Conservation (phyloP, 2,329 filamentous ascomycete genomes). For the Aspergillus flavus region DNA sequence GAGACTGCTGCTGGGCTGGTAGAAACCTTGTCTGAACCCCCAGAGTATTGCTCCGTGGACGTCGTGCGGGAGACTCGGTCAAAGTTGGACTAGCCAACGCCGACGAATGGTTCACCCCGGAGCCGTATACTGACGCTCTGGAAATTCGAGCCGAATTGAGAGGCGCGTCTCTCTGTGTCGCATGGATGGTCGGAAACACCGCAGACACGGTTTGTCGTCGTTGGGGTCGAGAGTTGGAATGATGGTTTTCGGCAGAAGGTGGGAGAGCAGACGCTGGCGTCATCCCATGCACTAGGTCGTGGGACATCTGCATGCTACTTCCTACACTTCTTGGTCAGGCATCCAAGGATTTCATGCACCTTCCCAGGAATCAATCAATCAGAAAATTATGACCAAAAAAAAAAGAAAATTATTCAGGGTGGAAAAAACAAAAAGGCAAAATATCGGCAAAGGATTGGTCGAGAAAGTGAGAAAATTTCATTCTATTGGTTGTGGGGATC, state of each 20-base stretch:
- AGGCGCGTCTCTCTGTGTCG: conserved; percentile 6
- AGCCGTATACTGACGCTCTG: not conserved
- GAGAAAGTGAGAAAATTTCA: conserved; percentile 9
- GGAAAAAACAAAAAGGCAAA: not conserved
- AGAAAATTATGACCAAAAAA: not conserved
- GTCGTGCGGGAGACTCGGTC: conserved; percentile 9
- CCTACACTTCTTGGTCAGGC: conserved; percentile 18
- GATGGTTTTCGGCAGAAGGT: conserved; percentile 9
- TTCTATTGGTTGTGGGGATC: conserved; percentile 17
- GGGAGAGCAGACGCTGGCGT: conserved; percentile 7
- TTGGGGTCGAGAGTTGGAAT: conserved; percentile 11
- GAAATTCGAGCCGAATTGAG: not conserved
- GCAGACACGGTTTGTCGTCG: conserved; percentile 26
- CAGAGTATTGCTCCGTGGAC: not conserved
- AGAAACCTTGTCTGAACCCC: conserved; percentile 4
- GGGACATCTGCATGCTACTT: conserved; percentile 20
- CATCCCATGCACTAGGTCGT: conserved; percentile 18
- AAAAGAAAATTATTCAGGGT: not conserved
- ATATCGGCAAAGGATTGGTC: conserved; percentile 2
- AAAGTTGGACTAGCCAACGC: not conserved
- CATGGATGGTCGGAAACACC: conserved; percentile 20
- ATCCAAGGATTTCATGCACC: conserved; percentile 21
- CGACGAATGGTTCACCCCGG: not conserved
- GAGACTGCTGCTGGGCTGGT: not conserved
- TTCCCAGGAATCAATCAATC: conserved; percentile 12